Evolutionary conservation across 2,329 filamentous ascomycete species (phyloP).

Genomic region (Exserohilum rostratum): DNA sequence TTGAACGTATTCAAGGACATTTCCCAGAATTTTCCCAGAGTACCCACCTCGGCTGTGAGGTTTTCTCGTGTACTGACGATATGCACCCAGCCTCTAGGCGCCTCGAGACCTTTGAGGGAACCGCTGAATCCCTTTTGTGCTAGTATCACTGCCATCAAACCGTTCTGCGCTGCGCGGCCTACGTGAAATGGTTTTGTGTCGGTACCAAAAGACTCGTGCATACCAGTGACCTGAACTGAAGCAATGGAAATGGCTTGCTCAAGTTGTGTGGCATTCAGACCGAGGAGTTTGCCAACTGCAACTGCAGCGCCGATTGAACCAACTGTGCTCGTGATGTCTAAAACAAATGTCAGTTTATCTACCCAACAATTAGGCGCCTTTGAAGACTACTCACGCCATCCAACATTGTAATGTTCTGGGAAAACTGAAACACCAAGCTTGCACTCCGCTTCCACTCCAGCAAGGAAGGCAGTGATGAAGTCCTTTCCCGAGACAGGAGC

Average conservation of each 20-base stretch:
- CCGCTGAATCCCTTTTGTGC: conserved; percentile 59
- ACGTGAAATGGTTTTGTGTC: conserved; percentile 63
- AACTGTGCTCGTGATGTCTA: conserved; percentile 58
- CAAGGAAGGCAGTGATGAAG: conserved; percentile 59
- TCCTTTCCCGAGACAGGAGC: conserved; percentile 52
- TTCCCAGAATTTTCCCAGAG: conserved; percentile 55
- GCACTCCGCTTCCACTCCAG: conserved; percentile 60
- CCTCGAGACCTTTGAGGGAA: conserved; percentile 56
- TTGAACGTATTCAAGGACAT: conserved; percentile 62
- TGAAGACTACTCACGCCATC: conserved; percentile 50
- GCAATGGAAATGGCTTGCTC: conserved; percentile 61
- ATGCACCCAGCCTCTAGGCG: conserved; percentile 60
- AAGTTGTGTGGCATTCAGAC: conserved; percentile 49
- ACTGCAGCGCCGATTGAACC: conserved; percentile 61
- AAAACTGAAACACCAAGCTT: conserved; percentile 60
- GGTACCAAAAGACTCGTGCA: conserved; percentile 62
- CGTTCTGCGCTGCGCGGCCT: conserved; percentile 60
- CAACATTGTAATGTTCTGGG: conserved; percentile 61
- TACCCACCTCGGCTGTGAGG: conserved; percentile 48
- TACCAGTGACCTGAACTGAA: conserved; percentile 59
- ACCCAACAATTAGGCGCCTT: not conserved
- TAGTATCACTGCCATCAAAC: conserved; percentile 55
- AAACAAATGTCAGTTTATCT: not conserved
- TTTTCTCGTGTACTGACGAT: conserved; percentile 55
- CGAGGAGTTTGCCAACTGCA: conserved; percentile 57